Percentiles rank a stretch among this genome's conserved stretches.
phyloP scores from a whole-genome alignment of 441 rosid genomes.

The Pelargonium fulgidum region DNA sequence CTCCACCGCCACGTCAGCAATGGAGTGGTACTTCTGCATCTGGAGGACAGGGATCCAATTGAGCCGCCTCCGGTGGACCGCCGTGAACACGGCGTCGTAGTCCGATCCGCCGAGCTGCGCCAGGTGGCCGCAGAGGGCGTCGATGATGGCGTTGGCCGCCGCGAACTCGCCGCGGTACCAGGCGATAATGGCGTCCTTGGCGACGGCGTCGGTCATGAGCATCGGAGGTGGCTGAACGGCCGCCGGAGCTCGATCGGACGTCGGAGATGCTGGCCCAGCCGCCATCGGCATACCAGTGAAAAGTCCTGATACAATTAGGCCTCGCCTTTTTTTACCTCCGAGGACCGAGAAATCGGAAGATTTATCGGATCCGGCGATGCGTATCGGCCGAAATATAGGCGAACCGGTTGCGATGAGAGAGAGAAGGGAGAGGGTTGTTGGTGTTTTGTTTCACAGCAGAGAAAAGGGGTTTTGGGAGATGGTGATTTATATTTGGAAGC shows the following conservation, averaged over 20 bases:
- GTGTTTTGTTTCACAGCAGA: background rate
- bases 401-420: background rate
- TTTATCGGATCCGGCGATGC: background rate
- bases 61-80: conserved; percentile 77
- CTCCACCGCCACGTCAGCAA: conserved; percentile 67
- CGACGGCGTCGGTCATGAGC: conserved; percentile 43
- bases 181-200: conserved; percentile 68
- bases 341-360: too few species aligned
- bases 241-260: conserved; percentile 14
- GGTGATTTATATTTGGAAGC: background rate
- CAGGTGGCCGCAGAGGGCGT: conserved; percentile 72
- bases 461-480: background rate
- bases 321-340: too few species aligned
- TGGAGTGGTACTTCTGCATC: conserved; percentile 94
- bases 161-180: conserved; percentile 22
- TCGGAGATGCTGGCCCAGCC: conserved; percentile 33
- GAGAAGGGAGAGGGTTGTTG: background rate
- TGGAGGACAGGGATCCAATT: conserved; percentile 98
- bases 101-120: conserved; percentile 46
- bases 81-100: conserved; percentile 63
- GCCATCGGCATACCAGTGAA: conserved; percentile 61
- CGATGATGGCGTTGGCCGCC: conserved; percentile 31
- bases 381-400: background rate
- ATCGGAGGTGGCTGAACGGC: conserved; percentile 29
- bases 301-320: too few species aligned